phyloP scores from a whole-genome alignment of 2,329 filamentous ascomycete genomes.

The Calcarisporium arbuscula region DNA sequence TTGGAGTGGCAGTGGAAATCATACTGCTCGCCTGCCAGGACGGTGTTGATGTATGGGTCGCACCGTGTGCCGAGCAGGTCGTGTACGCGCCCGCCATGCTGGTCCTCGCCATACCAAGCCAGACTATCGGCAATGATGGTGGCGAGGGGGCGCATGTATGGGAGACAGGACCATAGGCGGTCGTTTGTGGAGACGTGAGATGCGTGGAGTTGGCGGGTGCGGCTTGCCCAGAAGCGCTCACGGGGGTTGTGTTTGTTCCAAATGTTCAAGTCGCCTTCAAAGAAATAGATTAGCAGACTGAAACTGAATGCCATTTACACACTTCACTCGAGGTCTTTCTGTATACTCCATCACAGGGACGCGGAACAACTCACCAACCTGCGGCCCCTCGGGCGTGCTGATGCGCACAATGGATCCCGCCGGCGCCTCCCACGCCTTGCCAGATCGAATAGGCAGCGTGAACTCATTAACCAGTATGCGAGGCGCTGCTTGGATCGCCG shows the following conservation, averaged over 20 bases:
- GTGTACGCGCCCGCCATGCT: slow-evolving; percentile 63
- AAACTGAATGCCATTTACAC: too few species aligned
- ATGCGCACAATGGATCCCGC: slow-evolving; percentile 65
- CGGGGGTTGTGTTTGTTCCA: slow-evolving; percentile 73
- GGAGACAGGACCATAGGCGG: slow-evolving; percentile 70
- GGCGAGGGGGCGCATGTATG: slow-evolving; percentile 67
- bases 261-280: slow-evolving; percentile 67
- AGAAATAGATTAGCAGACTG: too few species aligned
- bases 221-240: slow-evolving; percentile 75
- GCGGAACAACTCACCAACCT: slow-evolving; percentile 50
- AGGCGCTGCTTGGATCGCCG: slow-evolving; percentile 48
- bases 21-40: slow-evolving; percentile 65
- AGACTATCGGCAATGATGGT: slow-evolving; percentile 68
- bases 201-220: slow-evolving; percentile 72
- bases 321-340: too few species aligned
- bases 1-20: slow-evolving; percentile 85
- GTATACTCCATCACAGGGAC: too few species aligned
- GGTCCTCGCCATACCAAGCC: slow-evolving; percentile 51
- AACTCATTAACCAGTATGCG: slow-evolving; percentile 43
- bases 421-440: slow-evolving; percentile 64
- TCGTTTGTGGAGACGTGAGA: slow-evolving; percentile 68
- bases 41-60: slow-evolving; percentile 74
- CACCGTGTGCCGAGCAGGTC: slow-evolving; percentile 78
- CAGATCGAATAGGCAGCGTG: slow-evolving; percentile 66
- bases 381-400: slow-evolving; percentile 68